Conservation (phyloP, 805 yeast species). For the Wilhelminamyces savonicus region DNA sequence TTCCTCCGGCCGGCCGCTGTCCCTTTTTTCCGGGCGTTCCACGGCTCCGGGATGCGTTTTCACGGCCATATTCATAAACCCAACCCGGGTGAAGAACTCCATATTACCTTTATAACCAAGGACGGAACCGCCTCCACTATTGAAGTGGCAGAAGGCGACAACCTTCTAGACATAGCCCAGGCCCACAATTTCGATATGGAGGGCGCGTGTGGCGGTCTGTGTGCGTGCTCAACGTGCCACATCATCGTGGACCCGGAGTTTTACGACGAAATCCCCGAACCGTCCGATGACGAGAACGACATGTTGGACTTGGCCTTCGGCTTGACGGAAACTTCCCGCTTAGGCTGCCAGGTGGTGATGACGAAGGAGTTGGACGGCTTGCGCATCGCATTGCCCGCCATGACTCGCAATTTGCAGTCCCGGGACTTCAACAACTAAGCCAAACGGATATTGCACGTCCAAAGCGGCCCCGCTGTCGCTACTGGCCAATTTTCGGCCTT, state of each 20-base stretch:
- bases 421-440: slow-evolving; percentile 57
- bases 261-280: slow-evolving; percentile 88
- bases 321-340: slow-evolving; percentile 89
- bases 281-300: slow-evolving; percentile 96
- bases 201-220: slow-evolving; percentile 97
- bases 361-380: slow-evolving; percentile 86
- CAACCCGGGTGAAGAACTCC: slow-evolving; percentile 82
- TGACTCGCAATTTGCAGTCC: slow-evolving; percentile 88
- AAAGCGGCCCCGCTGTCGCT: too few relatives aligned
- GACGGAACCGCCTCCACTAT: slow-evolving; percentile 79
- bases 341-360: slow-evolving; percentile 93
- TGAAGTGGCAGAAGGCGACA: slow-evolving; percentile 91
- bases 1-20: not conserved
- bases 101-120: slow-evolving; percentile 81
- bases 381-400: slow-evolving; percentile 92
- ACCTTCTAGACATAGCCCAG: slow-evolving; percentile 89
- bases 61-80: slow-evolving; percentile 93
- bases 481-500: too few relatives aligned
- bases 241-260: slow-evolving; percentile 92
- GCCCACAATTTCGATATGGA: slow-evolving; percentile 93
- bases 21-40: slow-evolving; percentile 1
- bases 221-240: slow-evolving; percentile 98
- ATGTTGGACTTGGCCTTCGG: slow-evolving; percentile 98
- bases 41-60: slow-evolving; percentile 2
- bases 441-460: not conserved